phyloP scores from a whole-genome alignment of 1,284 basidiomycete genomes.

The Irpex lacteus region DNA sequence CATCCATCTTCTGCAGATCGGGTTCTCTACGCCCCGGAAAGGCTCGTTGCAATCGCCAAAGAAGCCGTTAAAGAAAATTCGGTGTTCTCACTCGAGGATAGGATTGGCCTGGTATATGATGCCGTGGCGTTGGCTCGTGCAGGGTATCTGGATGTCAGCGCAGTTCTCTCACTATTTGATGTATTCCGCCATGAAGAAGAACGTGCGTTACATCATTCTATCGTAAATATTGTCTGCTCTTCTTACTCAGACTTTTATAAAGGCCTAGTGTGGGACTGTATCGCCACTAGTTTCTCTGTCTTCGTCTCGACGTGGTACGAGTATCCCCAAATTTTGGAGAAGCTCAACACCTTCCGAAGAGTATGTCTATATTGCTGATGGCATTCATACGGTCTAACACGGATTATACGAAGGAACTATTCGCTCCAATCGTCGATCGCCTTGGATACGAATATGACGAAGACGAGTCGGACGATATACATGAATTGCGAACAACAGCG shows the following conservation, averaged over 20 bases:
- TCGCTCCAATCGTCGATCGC: conserved; percentile 75
- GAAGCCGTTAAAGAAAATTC: conserved; percentile 71
- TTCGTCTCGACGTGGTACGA: conserved; percentile 86
- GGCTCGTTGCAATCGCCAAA: conserved; percentile 75
- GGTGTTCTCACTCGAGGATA: conserved; percentile 79
- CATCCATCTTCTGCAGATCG: conserved; percentile 51
- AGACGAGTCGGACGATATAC: conserved; percentile 70
- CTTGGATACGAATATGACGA: conserved; percentile 79
- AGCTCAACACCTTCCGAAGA: conserved; percentile 62
- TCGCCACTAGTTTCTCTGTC: conserved; percentile 52
- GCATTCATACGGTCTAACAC: conserved; percentile 3
- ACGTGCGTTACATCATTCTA: conserved; percentile 43
- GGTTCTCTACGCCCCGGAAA: conserved; percentile 83
- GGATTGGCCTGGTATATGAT: conserved; percentile 85
- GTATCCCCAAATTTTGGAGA: conserved; percentile 56
- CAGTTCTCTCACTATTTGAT: conserved; percentile 72
- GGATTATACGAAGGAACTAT: conserved; percentile 53
- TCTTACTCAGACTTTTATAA: background rate
- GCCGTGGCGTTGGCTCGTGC: conserved; percentile 80
- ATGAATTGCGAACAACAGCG: conserved; percentile 77
- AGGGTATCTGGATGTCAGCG: conserved; percentile 75
- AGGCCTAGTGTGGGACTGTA: conserved; percentile 78
- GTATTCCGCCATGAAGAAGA: conserved; percentile 72
- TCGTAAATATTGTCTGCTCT: background rate
- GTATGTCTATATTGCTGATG: conserved; percentile 35